Evolutionary conservation across 495 filamentous ascomycete genomes (phyloP).

Genomic region (Penicillium pulvis): DNA sequence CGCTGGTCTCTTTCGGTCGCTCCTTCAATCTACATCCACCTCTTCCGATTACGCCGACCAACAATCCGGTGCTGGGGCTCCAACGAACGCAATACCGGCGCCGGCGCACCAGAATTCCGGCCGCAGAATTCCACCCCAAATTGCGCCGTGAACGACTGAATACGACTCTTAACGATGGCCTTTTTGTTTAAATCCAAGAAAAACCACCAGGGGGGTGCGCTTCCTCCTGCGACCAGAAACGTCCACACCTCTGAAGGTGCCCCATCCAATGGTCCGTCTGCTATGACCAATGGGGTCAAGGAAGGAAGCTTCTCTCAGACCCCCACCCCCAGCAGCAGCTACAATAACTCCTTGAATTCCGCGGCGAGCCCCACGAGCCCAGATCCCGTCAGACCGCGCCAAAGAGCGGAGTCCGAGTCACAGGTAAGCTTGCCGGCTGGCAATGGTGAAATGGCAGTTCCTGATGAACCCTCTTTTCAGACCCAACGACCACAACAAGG

Average conservation of each 20-base stretch:
- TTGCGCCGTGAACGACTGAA: slow-evolving; percentile 40
- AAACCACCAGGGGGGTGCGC: slow-evolving; percentile 46
- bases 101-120: slow-evolving; percentile 17
- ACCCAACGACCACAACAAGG: slow-evolving; percentile 35
- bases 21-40: background rate
- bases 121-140: slow-evolving; percentile 2
- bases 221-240: slow-evolving; percentile 57
- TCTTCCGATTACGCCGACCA: background rate
- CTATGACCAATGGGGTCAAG: slow-evolving; percentile 42
- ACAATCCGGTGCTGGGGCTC: slow-evolving; percentile 10
- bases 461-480: slow-evolving; percentile 6
- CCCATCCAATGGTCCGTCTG: slow-evolving; percentile 29
- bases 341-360: slow-evolving; percentile 65
- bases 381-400: slow-evolving; percentile 53
- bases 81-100: slow-evolving; percentile 16
- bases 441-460: background rate
- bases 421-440: slow-evolving; percentile 37
- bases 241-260: slow-evolving; percentile 52
- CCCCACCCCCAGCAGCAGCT: slow-evolving; percentile 63
- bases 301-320: slow-evolving; percentile 47
- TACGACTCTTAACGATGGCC: slow-evolving; percentile 55
- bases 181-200: slow-evolving; percentile 68
- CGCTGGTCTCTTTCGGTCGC: slow-evolving; percentile 14
- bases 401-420: slow-evolving; percentile 52
- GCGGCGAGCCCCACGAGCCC: slow-evolving; percentile 52